These are phyloP conservation scores for Myriosclerotinia duriaeana DNA, from an alignment of 2,329 filamentous ascomycete genomes.

Conservation along the genomic window DNA sequence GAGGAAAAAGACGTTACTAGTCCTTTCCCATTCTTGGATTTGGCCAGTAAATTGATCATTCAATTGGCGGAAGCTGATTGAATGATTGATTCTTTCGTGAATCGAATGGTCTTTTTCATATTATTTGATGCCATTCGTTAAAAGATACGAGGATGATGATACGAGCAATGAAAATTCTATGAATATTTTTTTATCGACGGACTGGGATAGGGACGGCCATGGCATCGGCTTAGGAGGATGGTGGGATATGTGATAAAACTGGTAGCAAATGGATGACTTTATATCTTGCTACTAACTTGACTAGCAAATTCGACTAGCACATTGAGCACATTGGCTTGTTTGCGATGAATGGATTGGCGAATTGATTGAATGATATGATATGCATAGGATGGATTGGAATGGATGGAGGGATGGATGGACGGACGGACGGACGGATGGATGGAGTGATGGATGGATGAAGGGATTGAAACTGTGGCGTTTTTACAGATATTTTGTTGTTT, in stretches of 20 bases:
- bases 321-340: background rate
- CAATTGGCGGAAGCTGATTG: constrained; percentile 80
- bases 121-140: background rate
- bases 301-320: no score
- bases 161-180: constrained; percentile 9
- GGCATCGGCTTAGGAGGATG: background rate
- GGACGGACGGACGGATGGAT: background rate
- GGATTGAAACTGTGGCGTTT: background rate
- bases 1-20: constrained; percentile 95
- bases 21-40: constrained; percentile 93
- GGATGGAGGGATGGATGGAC: background rate
- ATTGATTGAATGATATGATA: background rate
- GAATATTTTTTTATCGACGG: background rate
- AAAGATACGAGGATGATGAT: constrained; percentile 1
- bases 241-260: background rate
- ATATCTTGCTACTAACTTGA: constrained; percentile 14
- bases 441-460: background rate
- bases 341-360: background rate
- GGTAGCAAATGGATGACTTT: background rate
- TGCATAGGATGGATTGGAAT: background rate
- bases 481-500: background rate
- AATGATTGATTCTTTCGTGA: constrained; percentile 18
- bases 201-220: background rate
- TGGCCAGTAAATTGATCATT: constrained; percentile 88
- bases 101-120: background rate